Conservation (phyloP, 805 yeast species). For the Candida jianshihensis region DNA sequence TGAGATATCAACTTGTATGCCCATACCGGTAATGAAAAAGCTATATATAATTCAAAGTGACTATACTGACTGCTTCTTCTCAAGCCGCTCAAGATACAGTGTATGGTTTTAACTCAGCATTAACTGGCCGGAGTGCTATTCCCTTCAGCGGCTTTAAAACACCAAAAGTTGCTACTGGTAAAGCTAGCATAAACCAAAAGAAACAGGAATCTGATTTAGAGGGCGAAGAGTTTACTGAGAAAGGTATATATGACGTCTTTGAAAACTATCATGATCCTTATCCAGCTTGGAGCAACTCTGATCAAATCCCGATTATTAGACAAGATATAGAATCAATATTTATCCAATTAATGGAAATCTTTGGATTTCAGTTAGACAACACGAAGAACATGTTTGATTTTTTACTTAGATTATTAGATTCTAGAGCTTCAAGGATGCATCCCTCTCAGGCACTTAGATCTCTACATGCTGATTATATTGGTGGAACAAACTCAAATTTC, state of each 20-base stretch:
- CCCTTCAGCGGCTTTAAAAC: slow-evolving; percentile 95
- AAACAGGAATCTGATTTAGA: slow-evolving; percentile 19
- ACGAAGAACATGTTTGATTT: slow-evolving; percentile 63
- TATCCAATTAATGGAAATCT: slow-evolving; percentile 41
- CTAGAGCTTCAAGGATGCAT: slow-evolving; percentile 60
- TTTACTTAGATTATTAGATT: slow-evolving; percentile 53
- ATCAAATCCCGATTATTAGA: slow-evolving; percentile 39
- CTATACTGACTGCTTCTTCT: background rate
- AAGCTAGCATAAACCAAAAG: slow-evolving; percentile 24
- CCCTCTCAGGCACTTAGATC: slow-evolving; percentile 49
- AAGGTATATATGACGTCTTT: slow-evolving; percentile 35
- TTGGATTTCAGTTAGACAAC: slow-evolving; percentile 67
- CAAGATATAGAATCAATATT: slow-evolving; percentile 53
- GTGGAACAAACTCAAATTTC: slow-evolving; percentile 63
- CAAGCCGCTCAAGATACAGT: slow-evolving; percentile 9
- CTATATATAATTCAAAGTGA: background rate
- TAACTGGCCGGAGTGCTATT: slow-evolving; percentile 32
- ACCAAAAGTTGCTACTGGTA: slow-evolving; percentile 79
- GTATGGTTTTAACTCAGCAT: slow-evolving; percentile 21
- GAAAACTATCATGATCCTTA: slow-evolving; percentile 40
- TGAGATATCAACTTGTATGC: slow-evolving; percentile 14
- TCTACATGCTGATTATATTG: slow-evolving; percentile 69
- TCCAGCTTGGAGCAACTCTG: slow-evolving; percentile 42
- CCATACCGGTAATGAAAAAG: background rate
- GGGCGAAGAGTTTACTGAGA: slow-evolving; percentile 33